Base-by-base conservation (phyloP, 257 asterid genomes). In the Leptodermis oblonga region DNA sequence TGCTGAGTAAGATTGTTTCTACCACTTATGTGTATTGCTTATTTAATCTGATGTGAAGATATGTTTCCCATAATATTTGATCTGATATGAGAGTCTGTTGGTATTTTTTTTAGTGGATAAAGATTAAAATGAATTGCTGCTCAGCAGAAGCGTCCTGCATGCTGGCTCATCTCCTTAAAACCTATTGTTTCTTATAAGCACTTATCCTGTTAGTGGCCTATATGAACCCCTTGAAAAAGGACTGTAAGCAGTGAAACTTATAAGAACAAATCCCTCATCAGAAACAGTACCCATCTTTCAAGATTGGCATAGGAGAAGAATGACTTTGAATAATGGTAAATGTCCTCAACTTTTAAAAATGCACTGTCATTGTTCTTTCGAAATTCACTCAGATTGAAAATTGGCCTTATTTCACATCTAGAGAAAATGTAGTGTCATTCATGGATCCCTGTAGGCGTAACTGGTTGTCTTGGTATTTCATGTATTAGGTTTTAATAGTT, bases 1-100 rank as follows among this genome's bases (percentile, higher is more conserved):
- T 34, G 43, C 97, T 56, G 90, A 88, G 99, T 93, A 93, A 33
- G 48, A 45, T 68, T 76, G 65, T 70, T 79, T 37, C 41, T 25
- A 33, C 69, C 42, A 30, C 70, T 34, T n/a, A 22, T 48, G 26
- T 17, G 34, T 62, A 17, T 51, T 61, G 42, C 49, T 36, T 30
- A 22, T 39, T 71, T 23, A 20, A 20, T 62, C 60, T 30, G 33
- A 36, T 26, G 18, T 45, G 26, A 49, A 43, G 23, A 26, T 25
- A 2, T 56, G 39, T 69, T 34, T 20, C 33, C 45, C 31, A n/a
- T 56, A 7, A 58, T 31, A 37, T 30, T 31, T 58, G 42, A 15
- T 58, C 42, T 30, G 13, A 30, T 53, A 23, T 23, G 31, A 51
- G n/a, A 51, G 7, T 53, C 31, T 26, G 41, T 31, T 37, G 41